phyloP scores from a whole-genome alignment of 345 rosid genomes.

The Salix exigua region DNA sequence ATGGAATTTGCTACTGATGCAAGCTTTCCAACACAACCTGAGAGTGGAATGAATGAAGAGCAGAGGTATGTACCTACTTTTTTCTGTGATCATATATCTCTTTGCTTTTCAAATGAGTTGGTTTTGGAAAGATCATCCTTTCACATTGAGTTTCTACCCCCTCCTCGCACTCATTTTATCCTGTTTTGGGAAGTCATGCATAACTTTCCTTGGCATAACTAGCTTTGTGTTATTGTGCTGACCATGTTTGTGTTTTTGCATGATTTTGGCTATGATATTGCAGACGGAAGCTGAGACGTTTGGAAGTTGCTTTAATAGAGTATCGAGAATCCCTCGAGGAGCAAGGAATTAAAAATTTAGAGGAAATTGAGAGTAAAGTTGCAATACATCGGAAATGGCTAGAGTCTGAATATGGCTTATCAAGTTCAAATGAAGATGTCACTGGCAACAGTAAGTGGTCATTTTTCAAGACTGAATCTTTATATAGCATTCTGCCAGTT shows the following conservation, averaged over 20 bases:
- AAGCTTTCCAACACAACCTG: conserved; percentile 46
- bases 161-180: neutral
- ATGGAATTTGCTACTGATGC: conserved; percentile 48
- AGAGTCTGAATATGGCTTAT: conserved; percentile 68
- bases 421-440: conserved; percentile 33
- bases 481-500: no score
- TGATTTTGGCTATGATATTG: conserved; percentile 13
- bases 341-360: conserved; percentile 64
- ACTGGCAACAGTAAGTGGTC: conserved; percentile 54
- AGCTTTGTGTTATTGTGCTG: neutral
- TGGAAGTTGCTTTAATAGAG: conserved; percentile 91
- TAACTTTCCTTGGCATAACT: neutral
- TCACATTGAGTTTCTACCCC: neutral
- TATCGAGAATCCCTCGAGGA: conserved; percentile 96
- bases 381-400: conserved; percentile 69
- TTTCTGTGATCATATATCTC: neutral
- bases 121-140: neutral
- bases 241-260: neutral
- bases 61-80: conserved; percentile 54
- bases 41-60: conserved; percentile 75
- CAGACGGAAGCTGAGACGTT: conserved; percentile 85
- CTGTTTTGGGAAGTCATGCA: neutral
- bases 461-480: conserved; percentile 4
- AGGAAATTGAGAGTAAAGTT: conserved; percentile 90
- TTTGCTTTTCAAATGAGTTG: neutral